Percentiles rank a stretch among this genome's conserved stretches.
phyloP scores from a whole-genome alignment of 1,284 basidiomycete genomes.

The Ganoderma sinense region DNA sequence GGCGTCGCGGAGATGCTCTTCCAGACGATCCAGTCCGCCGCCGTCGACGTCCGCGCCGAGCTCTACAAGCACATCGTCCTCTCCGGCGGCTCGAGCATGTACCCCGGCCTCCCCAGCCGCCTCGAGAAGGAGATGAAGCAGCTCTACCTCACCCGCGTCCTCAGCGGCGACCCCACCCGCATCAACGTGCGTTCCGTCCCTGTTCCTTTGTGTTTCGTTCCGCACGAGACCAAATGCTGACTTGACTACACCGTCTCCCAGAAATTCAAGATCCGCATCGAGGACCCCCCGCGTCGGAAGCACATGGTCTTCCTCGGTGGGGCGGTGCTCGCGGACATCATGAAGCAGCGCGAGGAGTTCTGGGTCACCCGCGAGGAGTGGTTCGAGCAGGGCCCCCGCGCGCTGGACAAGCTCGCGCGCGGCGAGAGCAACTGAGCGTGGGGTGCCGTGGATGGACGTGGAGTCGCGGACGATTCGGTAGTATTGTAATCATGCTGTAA shows the following conservation, averaged over 20 bases:
- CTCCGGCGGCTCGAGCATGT: slow-evolving; percentile 98
- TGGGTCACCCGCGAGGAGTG: slow-evolving; percentile 95
- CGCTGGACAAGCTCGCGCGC: slow-evolving; percentile 86
- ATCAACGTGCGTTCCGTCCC: slow-evolving; percentile 75
- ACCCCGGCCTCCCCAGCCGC: slow-evolving; percentile 95
- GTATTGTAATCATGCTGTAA: slow-evolving; percentile 25
- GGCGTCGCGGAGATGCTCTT: slow-evolving; percentile 98
- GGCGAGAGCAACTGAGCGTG: slow-evolving; percentile 53
- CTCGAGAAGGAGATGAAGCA: slow-evolving; percentile 99
- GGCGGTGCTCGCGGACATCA: slow-evolving; percentile 96
- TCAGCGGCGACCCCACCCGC: slow-evolving; percentile 85
- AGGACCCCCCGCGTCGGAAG: slow-evolving; percentile 97
- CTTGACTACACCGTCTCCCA: slow-evolving; percentile 51
- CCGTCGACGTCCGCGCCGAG: slow-evolving; percentile 90
- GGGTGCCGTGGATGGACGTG: background rate
- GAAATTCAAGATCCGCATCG: slow-evolving; percentile 99
- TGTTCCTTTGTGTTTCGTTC: background rate
- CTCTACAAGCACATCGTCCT: slow-evolving; percentile 99
- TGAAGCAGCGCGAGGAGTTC: slow-evolving; percentile 95
- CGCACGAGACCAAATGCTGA: background rate
- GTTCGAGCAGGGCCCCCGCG: slow-evolving; percentile 86
- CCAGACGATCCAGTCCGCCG: slow-evolving; percentile 93
- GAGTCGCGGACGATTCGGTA: slow-evolving; percentile 21
- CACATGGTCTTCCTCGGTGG: slow-evolving; percentile 99
- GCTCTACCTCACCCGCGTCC: slow-evolving; percentile 90